Evolutionary conservation across 2,329 filamentous ascomycete genomes (phyloP).

Genomic region (Alternaria panax): DNA sequence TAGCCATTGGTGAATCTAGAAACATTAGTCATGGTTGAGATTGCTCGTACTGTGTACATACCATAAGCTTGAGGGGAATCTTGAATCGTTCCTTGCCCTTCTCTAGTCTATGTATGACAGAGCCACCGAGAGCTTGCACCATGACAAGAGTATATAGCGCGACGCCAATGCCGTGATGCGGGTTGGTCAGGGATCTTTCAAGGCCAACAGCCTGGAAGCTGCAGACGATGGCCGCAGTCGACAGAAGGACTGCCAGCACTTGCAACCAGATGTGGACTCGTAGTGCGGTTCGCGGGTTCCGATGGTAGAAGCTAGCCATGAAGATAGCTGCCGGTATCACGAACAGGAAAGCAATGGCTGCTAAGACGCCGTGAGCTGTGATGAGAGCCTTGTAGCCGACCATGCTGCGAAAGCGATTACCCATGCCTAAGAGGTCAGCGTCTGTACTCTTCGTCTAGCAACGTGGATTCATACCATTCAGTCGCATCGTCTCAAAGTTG

Average conservation of each 20-base stretch:
- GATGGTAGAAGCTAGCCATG: conserved; percentile 73
- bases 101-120: conserved; percentile 65
- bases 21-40: conserved; percentile 21
- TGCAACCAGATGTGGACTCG: conserved; percentile 78
- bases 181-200: conserved; percentile 75
- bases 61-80: conserved; percentile 66
- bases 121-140: conserved; percentile 74
- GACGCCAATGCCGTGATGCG: conserved; percentile 83
- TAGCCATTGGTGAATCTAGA: conserved; percentile 85
- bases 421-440: conserved; percentile 70
- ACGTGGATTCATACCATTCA: conserved; percentile 69
- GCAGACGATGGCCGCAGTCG: conserved; percentile 75
- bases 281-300: conserved; percentile 67
- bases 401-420: conserved; percentile 75
- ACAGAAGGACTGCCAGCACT: conserved; percentile 70
- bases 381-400: conserved; percentile 75
- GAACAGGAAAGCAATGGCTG: conserved; percentile 75
- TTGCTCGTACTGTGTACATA: conserved; percentile 40
- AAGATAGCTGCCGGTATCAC: conserved; percentile 78
- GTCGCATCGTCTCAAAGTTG: conserved; percentile 82
- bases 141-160: conserved; percentile 78
- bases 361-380: conserved; percentile 74
- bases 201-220: conserved; percentile 82
- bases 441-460: background rate
- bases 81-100: conserved; percentile 61